Conservation (phyloP, 768 basidiomycete species). For the Zangia roseola region DNA sequence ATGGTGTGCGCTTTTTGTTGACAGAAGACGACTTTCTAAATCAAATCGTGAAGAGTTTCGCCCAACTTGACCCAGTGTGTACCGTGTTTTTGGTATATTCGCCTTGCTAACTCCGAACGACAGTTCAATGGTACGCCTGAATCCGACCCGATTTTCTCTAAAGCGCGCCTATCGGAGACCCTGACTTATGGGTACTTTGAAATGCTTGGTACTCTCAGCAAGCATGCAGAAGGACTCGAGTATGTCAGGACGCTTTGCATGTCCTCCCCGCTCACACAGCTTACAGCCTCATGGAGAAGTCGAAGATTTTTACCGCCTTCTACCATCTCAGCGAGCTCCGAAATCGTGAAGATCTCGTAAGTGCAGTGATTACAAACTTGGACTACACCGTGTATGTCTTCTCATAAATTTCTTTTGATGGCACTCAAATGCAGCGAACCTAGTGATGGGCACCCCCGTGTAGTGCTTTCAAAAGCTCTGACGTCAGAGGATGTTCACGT, state of each 20-base stretch:
- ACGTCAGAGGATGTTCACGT: conserved; percentile 93
- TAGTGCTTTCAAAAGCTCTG: conserved; percentile 90
- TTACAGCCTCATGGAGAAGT: conserved; percentile 80
- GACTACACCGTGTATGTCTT: conserved; percentile 81
- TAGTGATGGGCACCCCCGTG: conserved; percentile 93
- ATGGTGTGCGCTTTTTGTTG: conserved; percentile 78
- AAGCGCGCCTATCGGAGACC: conserved; percentile 74
- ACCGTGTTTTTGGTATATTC: not conserved
- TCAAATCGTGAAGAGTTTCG: conserved; percentile 84
- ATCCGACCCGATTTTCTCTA: conserved; percentile 82
- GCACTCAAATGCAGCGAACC: conserved; percentile 4
- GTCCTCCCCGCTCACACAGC: conserved; percentile 1
- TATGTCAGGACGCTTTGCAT: conserved; percentile 37
- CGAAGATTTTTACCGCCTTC: conserved; percentile 92
- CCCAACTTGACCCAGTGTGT: conserved; percentile 87
- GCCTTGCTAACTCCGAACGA: not conserved
- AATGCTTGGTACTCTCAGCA: conserved; percentile 91
- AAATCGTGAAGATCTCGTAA: conserved; percentile 89
- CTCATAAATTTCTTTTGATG: not conserved
- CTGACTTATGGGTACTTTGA: conserved; percentile 92
- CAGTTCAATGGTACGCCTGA: conserved; percentile 73
- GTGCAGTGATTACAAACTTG: conserved; percentile 84
- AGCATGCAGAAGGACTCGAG: conserved; percentile 87
- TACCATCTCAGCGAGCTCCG: conserved; percentile 92
- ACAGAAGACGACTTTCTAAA: conserved; percentile 81